phyloP scores from a whole-genome alignment of 208 protist species.

The Trypanosoma conorhini region DNA sequence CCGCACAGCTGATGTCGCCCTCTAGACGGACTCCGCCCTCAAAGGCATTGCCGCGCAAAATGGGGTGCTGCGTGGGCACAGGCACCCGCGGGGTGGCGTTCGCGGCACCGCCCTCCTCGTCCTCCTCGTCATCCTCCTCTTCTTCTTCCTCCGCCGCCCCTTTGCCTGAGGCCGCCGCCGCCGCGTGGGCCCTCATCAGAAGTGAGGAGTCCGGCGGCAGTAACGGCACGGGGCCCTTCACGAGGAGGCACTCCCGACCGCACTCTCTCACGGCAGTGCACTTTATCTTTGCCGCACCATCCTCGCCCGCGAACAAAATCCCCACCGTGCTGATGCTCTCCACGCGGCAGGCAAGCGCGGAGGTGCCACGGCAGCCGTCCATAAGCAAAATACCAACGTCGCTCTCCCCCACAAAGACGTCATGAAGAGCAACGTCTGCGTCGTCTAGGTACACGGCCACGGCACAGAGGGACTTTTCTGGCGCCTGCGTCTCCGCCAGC shows the following conservation, averaged over 20 bases:
- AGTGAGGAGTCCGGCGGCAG: conserved; percentile 35
- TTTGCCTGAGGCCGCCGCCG: background rate
- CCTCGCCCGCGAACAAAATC: conserved; percentile 57
- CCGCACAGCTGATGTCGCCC: conserved; percentile 57
- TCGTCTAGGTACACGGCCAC: conserved; percentile 77
- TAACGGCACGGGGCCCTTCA: conserved; percentile 46
- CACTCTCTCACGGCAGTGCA: conserved; percentile 46
- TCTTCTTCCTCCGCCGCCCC: conserved; percentile 19
- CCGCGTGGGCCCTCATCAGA: conserved; percentile 9
- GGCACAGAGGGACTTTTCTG: conserved; percentile 34
- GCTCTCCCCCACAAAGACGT: conserved; percentile 66
- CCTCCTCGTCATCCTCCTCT: conserved; percentile 46
- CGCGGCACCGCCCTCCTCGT: conserved; percentile 38
- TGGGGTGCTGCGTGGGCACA: conserved; percentile 58
- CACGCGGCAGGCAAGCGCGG: conserved; percentile 36
- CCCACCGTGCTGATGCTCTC: conserved; percentile 61
- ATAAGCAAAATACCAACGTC: conserved; percentile 59
- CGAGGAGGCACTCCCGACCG: conserved; percentile 63
- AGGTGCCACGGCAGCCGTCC: conserved; percentile 45
- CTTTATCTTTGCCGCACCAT: conserved; percentile 39
- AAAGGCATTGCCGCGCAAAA: conserved; percentile 51
- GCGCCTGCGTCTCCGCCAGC: conserved; percentile 34
- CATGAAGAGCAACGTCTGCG: conserved; percentile 56
- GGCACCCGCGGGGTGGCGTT: conserved; percentile 4
- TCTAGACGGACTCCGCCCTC: conserved; percentile 68